Base-by-base conservation (phyloP, 202 grass and related monocot species). In the Setaria italica region DNA sequence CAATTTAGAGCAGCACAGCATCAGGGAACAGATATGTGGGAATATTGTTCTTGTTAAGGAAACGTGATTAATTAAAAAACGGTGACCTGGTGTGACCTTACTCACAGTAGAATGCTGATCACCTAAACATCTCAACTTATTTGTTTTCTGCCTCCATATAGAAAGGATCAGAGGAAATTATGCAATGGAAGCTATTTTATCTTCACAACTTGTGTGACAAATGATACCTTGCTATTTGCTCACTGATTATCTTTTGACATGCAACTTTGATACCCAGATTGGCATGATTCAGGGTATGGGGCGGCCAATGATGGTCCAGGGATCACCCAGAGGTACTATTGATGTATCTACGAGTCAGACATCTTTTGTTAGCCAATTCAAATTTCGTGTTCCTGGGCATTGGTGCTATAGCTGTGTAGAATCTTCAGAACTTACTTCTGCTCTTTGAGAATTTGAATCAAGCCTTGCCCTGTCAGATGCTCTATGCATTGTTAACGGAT, bases 291-390 rank as follows among this genome's bases (percentile, higher is more conserved):
- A 25, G 92, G 91, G 69, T 90, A 88, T 82, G 96, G 91, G 62
- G 92, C 88, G 21, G 86, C 86, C 34, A 88, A 82, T 92, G 94
- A 94, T 88, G 92, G 87, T 88, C 69, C 90, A 85, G 88, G 90
- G 55, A n/a, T 79, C 33, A 66, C 88, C 60, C 93, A 94, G 87
- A 98, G 96, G 96, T 94, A 86, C 55, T 42, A 46, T 68, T 49
- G 74, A 67, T 49, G 32, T 66, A 85, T 34, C 42, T 50, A 72
- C 54, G 2, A 43, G 19, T n/a, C 1, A 10, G 71, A 62, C 72
- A 66, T 80, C 0, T 50, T 49, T 79, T n/a, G 55, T 14, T 53
- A 34, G 70, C 25, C 64, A 35, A 29, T 65, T 56, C 53, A 15
- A 48, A 39, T 70, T 81, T 55, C 6, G 29, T 64, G 13, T 47